Conservation (phyloP, 495 filamentous ascomycete species). For the Penicillium maclennaniae region DNA sequence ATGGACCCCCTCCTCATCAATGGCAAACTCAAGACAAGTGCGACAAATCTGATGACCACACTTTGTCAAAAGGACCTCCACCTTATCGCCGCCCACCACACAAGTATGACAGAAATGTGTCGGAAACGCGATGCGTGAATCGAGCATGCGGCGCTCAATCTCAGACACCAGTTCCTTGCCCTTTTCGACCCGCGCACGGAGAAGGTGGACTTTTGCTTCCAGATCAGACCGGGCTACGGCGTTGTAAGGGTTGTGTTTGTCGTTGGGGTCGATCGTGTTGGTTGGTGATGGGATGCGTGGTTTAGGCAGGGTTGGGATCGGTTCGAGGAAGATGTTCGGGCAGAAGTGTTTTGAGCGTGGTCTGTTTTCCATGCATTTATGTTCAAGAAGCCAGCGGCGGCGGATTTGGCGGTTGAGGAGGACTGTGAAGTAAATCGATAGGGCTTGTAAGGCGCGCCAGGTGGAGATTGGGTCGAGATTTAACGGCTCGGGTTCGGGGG, state of each 20-base stretch:
- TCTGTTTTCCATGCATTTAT: conserved; percentile 15
- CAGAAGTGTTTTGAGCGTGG: conserved; percentile 17
- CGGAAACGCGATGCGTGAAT: conserved; percentile 10
- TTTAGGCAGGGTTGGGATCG: conserved; percentile 14
- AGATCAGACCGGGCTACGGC: background rate
- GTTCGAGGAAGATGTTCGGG: conserved; percentile 21
- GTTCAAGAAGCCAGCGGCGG: conserved; percentile 25
- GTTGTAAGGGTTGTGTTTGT: conserved; percentile 6
- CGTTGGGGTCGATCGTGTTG: background rate
- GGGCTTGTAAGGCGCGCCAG: conserved; percentile 25
- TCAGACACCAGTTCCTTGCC: conserved; percentile 26
- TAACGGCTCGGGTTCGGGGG: background rate
- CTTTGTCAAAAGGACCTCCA: conserved; percentile 19
- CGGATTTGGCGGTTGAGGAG: conserved; percentile 26
- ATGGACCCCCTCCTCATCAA: conserved; percentile 13
- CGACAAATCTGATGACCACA: conserved; percentile 26
- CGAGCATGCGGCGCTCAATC: conserved; percentile 23
- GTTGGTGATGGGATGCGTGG: conserved; percentile 1
- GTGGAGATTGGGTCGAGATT: conserved; percentile 21
- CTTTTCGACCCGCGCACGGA: conserved; percentile 27
- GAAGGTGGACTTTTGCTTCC: conserved; percentile 9
- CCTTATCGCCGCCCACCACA: conserved; percentile 15
- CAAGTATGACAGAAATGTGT: conserved; percentile 30
- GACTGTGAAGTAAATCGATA: conserved; percentile 21
- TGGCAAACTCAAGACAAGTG: conserved; percentile 23